Conservation (phyloP, 352 stramenopile species). For the Pythium coloratum region DNA sequence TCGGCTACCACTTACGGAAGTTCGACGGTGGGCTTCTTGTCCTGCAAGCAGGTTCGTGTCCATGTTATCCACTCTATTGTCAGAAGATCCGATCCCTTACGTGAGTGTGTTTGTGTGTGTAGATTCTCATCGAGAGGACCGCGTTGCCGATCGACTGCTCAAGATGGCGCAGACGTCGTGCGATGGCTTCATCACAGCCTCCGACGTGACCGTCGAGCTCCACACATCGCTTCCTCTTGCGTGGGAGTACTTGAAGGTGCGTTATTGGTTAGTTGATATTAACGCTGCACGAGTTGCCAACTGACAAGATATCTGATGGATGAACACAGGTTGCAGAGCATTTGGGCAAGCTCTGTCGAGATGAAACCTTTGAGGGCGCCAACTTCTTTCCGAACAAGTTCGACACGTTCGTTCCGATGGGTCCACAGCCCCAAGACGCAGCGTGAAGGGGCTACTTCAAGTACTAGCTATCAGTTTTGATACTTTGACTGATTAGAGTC, state of each 20-base stretch:
- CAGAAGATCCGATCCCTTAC: neutral
- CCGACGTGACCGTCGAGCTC: conserved; percentile 90
- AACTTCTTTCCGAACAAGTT: conserved; percentile 93
- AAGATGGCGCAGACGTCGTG: conserved; percentile 77
- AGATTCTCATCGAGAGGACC: conserved; percentile 88
- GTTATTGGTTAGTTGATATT: neutral
- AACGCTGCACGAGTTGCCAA: neutral
- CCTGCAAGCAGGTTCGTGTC: conserved; percentile 75
- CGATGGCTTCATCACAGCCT: conserved; percentile 83
- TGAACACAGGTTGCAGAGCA: conserved; percentile 86
- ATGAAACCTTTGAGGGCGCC: conserved; percentile 94
- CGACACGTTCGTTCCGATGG: conserved; percentile 18
- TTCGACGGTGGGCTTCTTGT: conserved; percentile 95
- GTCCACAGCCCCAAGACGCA: conserved; percentile 6
- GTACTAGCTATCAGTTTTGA: neutral
- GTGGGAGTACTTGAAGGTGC: conserved; percentile 93
- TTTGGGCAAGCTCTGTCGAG: conserved; percentile 92
- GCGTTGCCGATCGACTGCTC: conserved; percentile 61
- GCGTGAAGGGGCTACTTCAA: conserved; percentile 4
- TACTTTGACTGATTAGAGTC: neutral
- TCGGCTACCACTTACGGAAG: conserved; percentile 92
- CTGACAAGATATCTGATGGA: neutral
- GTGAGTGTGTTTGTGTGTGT: conserved; percentile 4
- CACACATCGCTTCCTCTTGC: conserved; percentile 95
- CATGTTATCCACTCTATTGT: no score